Conservation (phyloP, 163 green algal species). For the Scenedesmus sp. region DNA sequence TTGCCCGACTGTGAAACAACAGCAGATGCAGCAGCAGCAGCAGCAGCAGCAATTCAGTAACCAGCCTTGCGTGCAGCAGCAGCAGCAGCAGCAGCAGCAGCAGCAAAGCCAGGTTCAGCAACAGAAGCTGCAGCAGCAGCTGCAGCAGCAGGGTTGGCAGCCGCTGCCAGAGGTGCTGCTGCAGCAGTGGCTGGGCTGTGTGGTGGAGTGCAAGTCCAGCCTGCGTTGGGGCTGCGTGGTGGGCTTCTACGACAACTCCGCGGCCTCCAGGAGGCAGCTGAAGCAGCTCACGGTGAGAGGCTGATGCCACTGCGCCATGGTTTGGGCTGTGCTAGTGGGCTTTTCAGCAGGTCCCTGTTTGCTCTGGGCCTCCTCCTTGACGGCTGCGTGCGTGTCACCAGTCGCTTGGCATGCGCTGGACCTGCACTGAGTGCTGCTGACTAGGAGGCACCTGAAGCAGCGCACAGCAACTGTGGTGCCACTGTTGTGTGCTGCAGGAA, state of each 20-base stretch:
- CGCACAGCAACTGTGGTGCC: no score
- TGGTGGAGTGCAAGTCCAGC: not conserved
- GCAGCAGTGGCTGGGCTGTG: conserved; percentile 8
- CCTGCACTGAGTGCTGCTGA: no score
- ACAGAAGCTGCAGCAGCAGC: conserved; percentile 21
- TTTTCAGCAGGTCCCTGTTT: no score
- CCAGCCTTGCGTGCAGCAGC: not conserved
- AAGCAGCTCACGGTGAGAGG: not conserved
- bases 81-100: not conserved
- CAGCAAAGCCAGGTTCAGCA: not conserved
- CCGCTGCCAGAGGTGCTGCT: not conserved
- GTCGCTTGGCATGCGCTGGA: no score
- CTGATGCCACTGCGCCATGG: not conserved
- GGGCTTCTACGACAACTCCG: not conserved
- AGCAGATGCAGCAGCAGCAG: not conserved
- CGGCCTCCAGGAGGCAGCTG: not conserved
- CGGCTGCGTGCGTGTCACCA: no score
- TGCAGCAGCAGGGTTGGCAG: not conserved
- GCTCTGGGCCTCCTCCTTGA: no score
- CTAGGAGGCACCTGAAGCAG: no score
- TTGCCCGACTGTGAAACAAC: not conserved
- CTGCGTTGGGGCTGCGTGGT: not conserved
- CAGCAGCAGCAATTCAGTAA: not conserved
- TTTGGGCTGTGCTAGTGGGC: no score
- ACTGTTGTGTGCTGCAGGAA: no score